A percentile compares a stretch with the other conserved stretches of the same genome.
Evolutionary conservation across 1,284 basidiomycete genomes (phyloP).

Genomic region (Xanthoconium separans): DNA sequence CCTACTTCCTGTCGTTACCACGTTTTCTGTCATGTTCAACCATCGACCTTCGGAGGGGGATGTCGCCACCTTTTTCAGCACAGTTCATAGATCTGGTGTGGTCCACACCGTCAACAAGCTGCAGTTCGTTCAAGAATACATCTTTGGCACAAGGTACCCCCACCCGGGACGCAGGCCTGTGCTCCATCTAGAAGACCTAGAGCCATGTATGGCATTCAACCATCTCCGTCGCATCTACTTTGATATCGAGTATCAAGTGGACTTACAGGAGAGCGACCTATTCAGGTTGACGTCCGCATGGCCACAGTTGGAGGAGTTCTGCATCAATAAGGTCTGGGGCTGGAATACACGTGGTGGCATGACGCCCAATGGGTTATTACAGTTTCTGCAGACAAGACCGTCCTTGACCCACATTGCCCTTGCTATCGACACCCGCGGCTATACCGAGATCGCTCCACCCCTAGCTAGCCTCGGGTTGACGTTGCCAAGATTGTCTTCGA

Average conservation of each 20-base stretch:
- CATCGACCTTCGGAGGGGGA: background rate
- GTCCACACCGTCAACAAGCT: background rate
- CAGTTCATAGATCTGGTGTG: background rate
- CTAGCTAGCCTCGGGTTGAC: background rate
- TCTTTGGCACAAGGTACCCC: no score
- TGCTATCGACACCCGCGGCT: background rate
- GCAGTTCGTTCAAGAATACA: no score
- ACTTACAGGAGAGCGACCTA: background rate
- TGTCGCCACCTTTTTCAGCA: background rate
- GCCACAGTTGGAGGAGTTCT: background rate
- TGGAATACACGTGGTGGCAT: background rate
- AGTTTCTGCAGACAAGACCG: background rate
- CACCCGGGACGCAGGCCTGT: no score
- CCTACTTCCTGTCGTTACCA: background rate
- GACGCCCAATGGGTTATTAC: background rate
- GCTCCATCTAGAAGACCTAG: background rate
- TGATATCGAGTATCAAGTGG: background rate
- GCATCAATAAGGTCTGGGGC: background rate
- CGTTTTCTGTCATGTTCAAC: background rate
- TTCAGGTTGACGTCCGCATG: background rate
- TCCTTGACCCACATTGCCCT: background rate
- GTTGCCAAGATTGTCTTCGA: background rate
- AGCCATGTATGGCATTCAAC: background rate
- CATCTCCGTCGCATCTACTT: background rate
- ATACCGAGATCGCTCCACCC: background rate